Conservation (phyloP, 106 monocot species). For the Alisma plantagoaquatica region DNA sequence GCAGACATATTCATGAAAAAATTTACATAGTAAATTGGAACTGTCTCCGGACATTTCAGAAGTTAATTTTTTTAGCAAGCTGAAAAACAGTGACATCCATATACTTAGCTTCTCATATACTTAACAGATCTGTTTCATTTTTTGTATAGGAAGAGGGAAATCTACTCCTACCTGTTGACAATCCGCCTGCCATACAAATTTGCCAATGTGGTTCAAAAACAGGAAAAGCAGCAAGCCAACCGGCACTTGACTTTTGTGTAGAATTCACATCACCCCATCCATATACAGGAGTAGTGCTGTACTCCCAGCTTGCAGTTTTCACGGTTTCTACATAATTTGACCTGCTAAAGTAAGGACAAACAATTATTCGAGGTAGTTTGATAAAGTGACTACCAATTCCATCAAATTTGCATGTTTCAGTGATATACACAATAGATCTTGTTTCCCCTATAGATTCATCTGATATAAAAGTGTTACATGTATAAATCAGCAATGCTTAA, state of each 20-base stretch:
- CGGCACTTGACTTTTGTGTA: constrained; percentile 83
- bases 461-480: not conserved
- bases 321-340: constrained; percentile 76
- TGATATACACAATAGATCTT: constrained; percentile 5
- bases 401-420: no score
- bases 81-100: no score
- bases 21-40: no score
- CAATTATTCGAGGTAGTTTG: no score
- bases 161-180: constrained; percentile 77
- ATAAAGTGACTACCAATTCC: no score
- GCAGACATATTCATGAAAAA: no score
- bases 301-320: constrained; percentile 87
- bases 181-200: constrained; percentile 91
- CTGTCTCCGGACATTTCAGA: no score
- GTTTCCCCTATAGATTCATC: not conserved
- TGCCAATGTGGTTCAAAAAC: constrained; percentile 99
- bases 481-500: not conserved
- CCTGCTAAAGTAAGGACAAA: constrained; percentile 24
- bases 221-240: constrained; percentile 96
- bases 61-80: no score
- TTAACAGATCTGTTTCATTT: no score
- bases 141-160: no score
- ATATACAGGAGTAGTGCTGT: constrained; percentile 86
- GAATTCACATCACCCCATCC: constrained; percentile 94
- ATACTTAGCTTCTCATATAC: no score